Evolutionary conservation across 2,329 filamentous ascomycete species (phyloP).

Genomic region (Hansfordia pulvinata): DNA sequence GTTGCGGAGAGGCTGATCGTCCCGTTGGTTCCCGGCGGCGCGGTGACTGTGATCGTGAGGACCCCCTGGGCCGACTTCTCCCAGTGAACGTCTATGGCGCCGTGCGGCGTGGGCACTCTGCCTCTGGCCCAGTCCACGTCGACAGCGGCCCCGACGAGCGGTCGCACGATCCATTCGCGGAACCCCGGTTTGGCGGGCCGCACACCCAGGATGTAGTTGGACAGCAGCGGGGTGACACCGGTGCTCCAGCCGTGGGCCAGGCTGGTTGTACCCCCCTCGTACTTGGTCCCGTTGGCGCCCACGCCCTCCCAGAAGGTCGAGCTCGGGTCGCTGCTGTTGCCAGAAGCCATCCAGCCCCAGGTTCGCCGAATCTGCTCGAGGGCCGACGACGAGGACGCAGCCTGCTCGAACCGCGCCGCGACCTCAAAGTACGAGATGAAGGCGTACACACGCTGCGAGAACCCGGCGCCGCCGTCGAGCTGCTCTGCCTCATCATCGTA

Average conservation of each 20-base stretch:
- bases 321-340: slow-evolving; percentile 28
- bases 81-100: slow-evolving; percentile 25
- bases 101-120: slow-evolving; percentile 25
- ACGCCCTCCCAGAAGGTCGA: slow-evolving; percentile 39
- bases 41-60: slow-evolving; percentile 15
- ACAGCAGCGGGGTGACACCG: slow-evolving; percentile 31
- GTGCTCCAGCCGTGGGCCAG: slow-evolving; percentile 38
- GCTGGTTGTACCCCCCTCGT: slow-evolving; percentile 31
- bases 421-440: slow-evolving; percentile 40
- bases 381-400: slow-evolving; percentile 18
- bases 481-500: slow-evolving; percentile 29
- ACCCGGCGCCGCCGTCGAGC: slow-evolving; percentile 17
- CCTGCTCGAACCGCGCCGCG: slow-evolving; percentile 28
- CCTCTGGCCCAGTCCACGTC: slow-evolving; percentile 28
- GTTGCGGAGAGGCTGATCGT: slow-evolving; percentile 10
- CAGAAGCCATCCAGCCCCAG: slow-evolving; percentile 35
- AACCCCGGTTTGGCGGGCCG: slow-evolving; percentile 29
- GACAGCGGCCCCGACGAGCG: slow-evolving; percentile 14
- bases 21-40: slow-evolving; percentile 17
- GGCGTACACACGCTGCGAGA: slow-evolving; percentile 31
- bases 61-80: slow-evolving; percentile 7
- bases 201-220: slow-evolving; percentile 31
- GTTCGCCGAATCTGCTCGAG: slow-evolving; percentile 30
- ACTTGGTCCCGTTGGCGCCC: slow-evolving; percentile 24
- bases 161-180: slow-evolving; percentile 23